These are phyloP conservation scores for Colletotrichum aenigma DNA, from an alignment of 2,329 filamentous ascomycete genomes.

Conservation along the genomic window DNA sequence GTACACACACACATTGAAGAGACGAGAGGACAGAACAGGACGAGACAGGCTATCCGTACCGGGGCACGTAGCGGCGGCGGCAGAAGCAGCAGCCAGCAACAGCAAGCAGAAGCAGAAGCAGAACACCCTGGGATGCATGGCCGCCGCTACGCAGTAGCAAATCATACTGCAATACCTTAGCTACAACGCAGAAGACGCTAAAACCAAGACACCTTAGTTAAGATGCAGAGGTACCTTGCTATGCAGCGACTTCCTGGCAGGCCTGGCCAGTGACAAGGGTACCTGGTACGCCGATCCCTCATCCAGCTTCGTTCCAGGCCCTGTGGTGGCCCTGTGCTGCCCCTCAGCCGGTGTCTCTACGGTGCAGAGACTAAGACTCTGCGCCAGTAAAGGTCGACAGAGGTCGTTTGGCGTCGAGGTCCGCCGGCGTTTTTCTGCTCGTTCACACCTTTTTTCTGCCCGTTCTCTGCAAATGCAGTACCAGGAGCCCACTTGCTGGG, in stretches of 20 bases:
- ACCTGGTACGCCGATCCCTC: constrained; percentile 12
- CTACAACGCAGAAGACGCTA: neutral
- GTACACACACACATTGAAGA: neutral
- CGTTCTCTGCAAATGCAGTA: neutral
- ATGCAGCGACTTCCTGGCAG: neutral
- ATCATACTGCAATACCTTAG: neutral
- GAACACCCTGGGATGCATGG: neutral
- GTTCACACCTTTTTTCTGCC: constrained; percentile 9
- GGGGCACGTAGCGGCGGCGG: neutral
- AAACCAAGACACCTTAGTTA: neutral
- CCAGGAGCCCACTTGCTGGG: constrained; percentile 5
- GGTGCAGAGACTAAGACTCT: neutral
- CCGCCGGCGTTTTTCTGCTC: neutral
- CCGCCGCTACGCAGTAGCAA: neutral
- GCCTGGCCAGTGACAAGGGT: constrained; percentile 1
- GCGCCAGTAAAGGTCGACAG: neutral
- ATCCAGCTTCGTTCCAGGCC: constrained; percentile 13
- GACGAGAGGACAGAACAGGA: neutral
- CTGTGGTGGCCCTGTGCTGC: neutral
- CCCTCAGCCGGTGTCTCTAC: constrained; percentile 3
- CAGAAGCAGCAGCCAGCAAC: neutral
- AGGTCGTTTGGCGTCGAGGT: neutral
- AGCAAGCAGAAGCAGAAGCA: neutral
- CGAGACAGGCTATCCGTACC: neutral
- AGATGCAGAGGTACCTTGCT: neutral